phyloP scores from a whole-genome alignment of 352 stramenopile species.

The Pythium apleroticum region DNA sequence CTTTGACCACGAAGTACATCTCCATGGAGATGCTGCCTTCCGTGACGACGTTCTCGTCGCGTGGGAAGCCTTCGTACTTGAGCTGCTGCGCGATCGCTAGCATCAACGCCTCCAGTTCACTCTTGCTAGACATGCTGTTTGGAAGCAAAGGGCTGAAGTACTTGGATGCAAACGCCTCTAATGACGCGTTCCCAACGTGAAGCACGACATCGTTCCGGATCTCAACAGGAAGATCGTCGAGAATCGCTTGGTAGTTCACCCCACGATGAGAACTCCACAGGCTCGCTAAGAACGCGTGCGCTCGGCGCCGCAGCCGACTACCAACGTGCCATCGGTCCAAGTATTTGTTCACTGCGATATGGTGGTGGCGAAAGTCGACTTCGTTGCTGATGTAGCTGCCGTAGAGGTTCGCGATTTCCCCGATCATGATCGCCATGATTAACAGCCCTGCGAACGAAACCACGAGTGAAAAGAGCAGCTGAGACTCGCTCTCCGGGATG shows the following conservation, averaged over 20 bases:
- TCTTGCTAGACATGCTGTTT: slow-evolving; percentile 32
- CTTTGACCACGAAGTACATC: slow-evolving; percentile 76
- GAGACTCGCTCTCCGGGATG: slow-evolving; percentile 19
- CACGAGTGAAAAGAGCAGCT: slow-evolving; percentile 43
- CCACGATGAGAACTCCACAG: slow-evolving; percentile 60
- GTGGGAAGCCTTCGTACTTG: slow-evolving; percentile 63
- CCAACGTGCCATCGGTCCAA: slow-evolving; percentile 49
- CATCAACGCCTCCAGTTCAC: slow-evolving; percentile 23
- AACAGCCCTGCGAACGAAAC: slow-evolving; percentile 45
- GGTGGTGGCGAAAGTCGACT: slow-evolving; percentile 60
- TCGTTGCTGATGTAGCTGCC: slow-evolving; percentile 59
- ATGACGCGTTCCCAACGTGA: slow-evolving; percentile 39
- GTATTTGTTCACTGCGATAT: slow-evolving; percentile 55
- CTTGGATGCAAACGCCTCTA: slow-evolving; percentile 37
- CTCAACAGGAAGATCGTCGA: slow-evolving; percentile 50
- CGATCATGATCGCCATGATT: slow-evolving; percentile 51
- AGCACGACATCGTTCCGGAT: slow-evolving; percentile 55
- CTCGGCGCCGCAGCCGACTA: slow-evolving; percentile 33
- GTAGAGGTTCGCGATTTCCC: slow-evolving; percentile 53
- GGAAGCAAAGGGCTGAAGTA: slow-evolving; percentile 48
- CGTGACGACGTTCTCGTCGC: slow-evolving; percentile 56
- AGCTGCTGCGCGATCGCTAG: slow-evolving; percentile 45
- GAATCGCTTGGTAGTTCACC: slow-evolving; percentile 55
- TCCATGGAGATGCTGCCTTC: slow-evolving; percentile 64
- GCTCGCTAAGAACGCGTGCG: slow-evolving; percentile 47